A percentile compares a stretch with the other conserved stretches of the same genome.
Conservation (phyloP, 2,329 filamentous ascomycete species). For the Curvularia eragrostidis region DNA sequence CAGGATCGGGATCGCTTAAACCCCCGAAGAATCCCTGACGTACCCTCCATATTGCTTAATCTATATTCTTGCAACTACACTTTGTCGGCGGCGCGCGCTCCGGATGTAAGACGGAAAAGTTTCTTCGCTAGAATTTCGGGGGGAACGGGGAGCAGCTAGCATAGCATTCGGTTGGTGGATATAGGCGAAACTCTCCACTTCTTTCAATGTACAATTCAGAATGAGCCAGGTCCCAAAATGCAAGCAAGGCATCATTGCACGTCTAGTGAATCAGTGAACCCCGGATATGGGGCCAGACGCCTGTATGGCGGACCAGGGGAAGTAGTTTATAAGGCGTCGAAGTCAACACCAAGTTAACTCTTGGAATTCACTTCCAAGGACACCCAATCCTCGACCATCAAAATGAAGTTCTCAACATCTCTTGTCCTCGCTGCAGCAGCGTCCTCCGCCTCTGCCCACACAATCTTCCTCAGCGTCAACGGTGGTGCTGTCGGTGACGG, state of each 20-base stretch:
- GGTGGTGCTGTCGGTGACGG: conserved; percentile 57
- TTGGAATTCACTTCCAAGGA: not conserved
- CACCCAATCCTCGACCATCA: conserved; percentile 1
- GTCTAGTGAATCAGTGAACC: conserved; percentile 2
- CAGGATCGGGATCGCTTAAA: conserved; percentile 28
- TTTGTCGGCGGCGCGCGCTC: conserved; percentile 21
- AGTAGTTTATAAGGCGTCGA: conserved; percentile 16
- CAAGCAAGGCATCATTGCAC: conserved; percentile 15
- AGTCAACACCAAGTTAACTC: not conserved
- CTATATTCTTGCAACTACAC: conserved; percentile 16
- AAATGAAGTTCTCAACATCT: conserved; percentile 39
- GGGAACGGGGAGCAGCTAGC: conserved; percentile 10
- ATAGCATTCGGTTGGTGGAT: conserved; percentile 27
- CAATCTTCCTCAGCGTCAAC: conserved; percentile 60
- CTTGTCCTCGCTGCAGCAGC: conserved; percentile 37
- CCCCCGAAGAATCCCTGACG: conserved; percentile 25
- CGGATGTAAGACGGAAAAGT: conserved; percentile 19
- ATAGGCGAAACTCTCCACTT: conserved; percentile 19
- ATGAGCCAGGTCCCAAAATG: not conserved
- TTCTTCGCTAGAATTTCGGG: conserved; percentile 8
- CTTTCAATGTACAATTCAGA: conserved; percentile 7
- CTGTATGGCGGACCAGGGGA: not conserved
- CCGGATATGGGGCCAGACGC: conserved; percentile 6
- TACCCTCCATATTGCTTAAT: conserved; percentile 40
- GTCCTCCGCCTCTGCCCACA: conserved; percentile 55